These are phyloP conservation scores for Phyllostachys edulis DNA, from an alignment of 176 grass and related monocot species.

Conservation along the genomic window DNA sequence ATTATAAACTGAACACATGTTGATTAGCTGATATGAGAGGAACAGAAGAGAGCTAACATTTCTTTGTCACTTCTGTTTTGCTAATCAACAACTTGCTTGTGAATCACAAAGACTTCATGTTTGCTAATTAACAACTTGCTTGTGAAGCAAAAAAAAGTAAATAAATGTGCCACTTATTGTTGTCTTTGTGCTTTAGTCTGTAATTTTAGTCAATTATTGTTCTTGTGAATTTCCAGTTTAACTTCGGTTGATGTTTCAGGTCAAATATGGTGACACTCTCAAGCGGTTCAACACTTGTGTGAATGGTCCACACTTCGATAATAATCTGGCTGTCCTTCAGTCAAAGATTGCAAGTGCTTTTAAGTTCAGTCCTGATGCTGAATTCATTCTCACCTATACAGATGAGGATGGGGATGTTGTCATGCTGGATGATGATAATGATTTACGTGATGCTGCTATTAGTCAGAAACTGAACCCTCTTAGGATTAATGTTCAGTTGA, in stretches of 20 bases:
- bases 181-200: neutral
- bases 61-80: neutral
- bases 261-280: conserved; percentile 58
- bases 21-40: neutral
- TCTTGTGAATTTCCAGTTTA: neutral
- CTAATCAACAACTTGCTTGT: neutral
- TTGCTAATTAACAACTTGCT: neutral
- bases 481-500: conserved; percentile 62
- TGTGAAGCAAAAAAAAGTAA: neutral
- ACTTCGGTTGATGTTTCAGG: conserved; percentile 49
- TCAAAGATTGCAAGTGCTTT: conserved; percentile 65
- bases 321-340: conserved; percentile 37
- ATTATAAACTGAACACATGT: neutral
- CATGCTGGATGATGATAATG: conserved; percentile 65
- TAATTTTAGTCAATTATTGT: neutral
- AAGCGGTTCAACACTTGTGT: conserved; percentile 58
- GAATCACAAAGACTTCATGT: neutral
- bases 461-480: conserved; percentile 73
- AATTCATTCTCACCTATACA: conserved; percentile 64
- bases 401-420: conserved; percentile 73
- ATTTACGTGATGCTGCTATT: conserved; percentile 68
- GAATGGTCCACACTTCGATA: conserved; percentile 35
- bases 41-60: neutral
- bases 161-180: neutral
- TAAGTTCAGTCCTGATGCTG: conserved; percentile 46